These are phyloP conservation scores for Stephanodiscus minutulus DNA, from an alignment of 108 stramenopile genomes.

Conservation along the genomic window DNA sequence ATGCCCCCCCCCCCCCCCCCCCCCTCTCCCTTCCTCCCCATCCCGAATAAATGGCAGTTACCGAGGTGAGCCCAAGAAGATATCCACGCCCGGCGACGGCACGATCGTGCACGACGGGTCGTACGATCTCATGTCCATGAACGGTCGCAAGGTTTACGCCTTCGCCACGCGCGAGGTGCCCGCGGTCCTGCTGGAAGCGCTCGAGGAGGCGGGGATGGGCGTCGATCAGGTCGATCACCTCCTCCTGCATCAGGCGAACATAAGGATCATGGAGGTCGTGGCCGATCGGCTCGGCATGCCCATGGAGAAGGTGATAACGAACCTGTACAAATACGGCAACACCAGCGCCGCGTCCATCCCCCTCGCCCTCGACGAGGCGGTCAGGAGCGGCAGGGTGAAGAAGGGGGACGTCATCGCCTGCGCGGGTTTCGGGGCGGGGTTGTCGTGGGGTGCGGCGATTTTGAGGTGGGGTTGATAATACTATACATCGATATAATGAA, in stretches of 20 bases:
- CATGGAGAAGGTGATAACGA: constrained; percentile 93
- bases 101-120: constrained; percentile 71
- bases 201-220: constrained; percentile 85
- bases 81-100: constrained; percentile 74
- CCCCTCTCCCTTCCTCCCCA: neutral
- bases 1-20: neutral
- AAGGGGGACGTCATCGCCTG: constrained; percentile 96
- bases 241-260: constrained; percentile 96
- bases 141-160: constrained; percentile 94
- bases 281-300: constrained; percentile 90
- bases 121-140: constrained; percentile 87
- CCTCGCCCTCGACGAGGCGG: constrained; percentile 94
- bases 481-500: no score
- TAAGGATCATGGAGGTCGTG: constrained; percentile 96
- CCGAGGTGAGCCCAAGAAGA: constrained; percentile 61
- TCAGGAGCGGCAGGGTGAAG: constrained; percentile 88
- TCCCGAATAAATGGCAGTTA: constrained; percentile 50
- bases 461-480: constrained; percentile 89
- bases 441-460: constrained; percentile 96
- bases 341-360: constrained; percentile 95
- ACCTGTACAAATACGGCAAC: constrained; percentile 91
- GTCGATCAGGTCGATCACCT: constrained; percentile 93
- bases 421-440: constrained; percentile 97
- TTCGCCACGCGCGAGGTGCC: constrained; percentile 96
- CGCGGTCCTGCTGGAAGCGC: constrained; percentile 84